phyloP scores from a whole-genome alignment of 345 rosid species.

The Eucalyptus tenuipes region DNA sequence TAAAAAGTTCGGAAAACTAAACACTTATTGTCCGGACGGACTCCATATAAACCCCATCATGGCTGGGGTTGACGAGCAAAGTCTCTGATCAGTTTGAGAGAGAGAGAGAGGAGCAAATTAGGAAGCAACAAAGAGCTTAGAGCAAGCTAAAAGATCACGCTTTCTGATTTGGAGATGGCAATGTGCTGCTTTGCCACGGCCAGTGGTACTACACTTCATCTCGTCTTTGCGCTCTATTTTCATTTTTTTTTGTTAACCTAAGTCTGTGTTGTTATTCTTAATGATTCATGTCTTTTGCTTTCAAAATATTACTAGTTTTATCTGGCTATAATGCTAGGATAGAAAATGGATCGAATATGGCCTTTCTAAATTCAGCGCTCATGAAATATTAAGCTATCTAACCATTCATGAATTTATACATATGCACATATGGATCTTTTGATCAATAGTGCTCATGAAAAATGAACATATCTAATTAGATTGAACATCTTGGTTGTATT shows the following conservation, averaged over 20 bases:
- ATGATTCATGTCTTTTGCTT: too few relatives aligned
- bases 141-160: too few relatives aligned
- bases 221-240: background rate
- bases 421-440: background rate
- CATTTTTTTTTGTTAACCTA: background rate
- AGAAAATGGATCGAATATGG: background rate
- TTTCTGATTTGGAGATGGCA: background rate
- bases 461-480: too few relatives aligned
- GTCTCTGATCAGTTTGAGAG: background rate
- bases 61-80: background rate
- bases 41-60: background rate
- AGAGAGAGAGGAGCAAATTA: background rate
- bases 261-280: background rate
- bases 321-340: background rate
- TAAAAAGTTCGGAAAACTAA: too few relatives aligned
- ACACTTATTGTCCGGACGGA: background rate
- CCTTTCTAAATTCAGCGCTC: background rate
- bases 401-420: background rate
- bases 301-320: too few relatives aligned
- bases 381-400: too few relatives aligned
- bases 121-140: background rate
- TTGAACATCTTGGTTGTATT: rapidly evolving
- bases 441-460: background rate
- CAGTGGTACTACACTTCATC: background rate
- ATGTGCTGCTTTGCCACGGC: background rate